A percentile compares a stretch with the other conserved stretches of the same genome.
phyloP scores from a whole-genome alignment of 345 rosid species.

The Salix koriyanagi region DNA sequence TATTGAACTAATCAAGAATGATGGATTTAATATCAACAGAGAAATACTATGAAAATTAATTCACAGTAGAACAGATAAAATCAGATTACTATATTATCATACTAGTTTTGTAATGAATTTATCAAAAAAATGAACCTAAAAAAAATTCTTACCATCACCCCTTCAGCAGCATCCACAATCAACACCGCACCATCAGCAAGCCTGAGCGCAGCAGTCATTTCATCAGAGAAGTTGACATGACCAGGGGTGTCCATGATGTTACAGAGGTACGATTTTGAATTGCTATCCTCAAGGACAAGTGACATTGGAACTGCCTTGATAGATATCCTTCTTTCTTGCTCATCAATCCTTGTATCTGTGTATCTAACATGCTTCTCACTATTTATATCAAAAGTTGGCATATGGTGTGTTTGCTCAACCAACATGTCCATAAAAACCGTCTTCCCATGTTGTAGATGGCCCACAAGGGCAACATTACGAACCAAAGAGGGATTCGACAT shows the following conservation, averaged over 20 bases:
- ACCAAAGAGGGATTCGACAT: constrained; percentile 87
- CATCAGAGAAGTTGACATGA: constrained; percentile 78
- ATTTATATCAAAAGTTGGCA: constrained; percentile 66
- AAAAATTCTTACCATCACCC: constrained; percentile 46
- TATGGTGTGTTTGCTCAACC: constrained; percentile 95
- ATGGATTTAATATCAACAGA: not conserved
- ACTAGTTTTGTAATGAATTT: not conserved
- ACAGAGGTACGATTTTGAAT: constrained; percentile 82
- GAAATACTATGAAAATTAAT: not conserved
- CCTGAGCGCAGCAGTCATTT: constrained; percentile 80
- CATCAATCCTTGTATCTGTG: constrained; percentile 90
- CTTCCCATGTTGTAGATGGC: constrained; percentile 92
- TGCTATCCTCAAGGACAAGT: constrained; percentile 91
- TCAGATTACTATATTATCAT: not conserved
- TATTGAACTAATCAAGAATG: not conserved
- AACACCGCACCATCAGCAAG: constrained; percentile 96
- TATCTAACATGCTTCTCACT: constrained; percentile 93
- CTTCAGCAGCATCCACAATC: constrained; percentile 97
- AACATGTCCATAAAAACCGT: constrained; percentile 95
- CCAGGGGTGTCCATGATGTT: constrained; percentile 97
- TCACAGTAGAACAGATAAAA: not conserved
- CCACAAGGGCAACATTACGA: constrained; percentile 95
- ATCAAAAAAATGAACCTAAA: not conserved
- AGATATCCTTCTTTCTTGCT: constrained; percentile 92
- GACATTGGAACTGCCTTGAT: constrained; percentile 96